Evolutionary conservation across 805 yeast genomes (phyloP).

Genomic region (Schwanniomyces sp.): DNA sequence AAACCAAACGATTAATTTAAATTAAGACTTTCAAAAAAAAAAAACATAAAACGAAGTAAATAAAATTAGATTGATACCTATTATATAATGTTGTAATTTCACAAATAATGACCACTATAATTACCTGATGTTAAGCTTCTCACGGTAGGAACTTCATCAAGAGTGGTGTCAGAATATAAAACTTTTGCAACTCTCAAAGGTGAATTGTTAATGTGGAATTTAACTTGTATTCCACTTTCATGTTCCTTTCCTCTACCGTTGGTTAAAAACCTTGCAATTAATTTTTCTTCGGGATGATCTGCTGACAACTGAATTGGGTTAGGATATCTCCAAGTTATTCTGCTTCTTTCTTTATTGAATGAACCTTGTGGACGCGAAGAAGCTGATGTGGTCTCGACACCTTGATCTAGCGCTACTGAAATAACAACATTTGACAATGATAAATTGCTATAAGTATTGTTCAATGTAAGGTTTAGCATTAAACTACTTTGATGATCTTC

Average conservation of each 20-base stretch:
- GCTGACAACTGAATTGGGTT: conserved; percentile 37
- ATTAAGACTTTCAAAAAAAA: neutral
- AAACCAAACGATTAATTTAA: neutral
- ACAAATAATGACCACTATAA: conserved; percentile 39
- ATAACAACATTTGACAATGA: conserved; percentile 59
- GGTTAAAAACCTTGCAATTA: conserved; percentile 86
- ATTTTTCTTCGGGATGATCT: conserved; percentile 55
- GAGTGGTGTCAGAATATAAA: conserved; percentile 22
- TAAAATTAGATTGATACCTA: neutral
- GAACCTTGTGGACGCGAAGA: conserved; percentile 91
- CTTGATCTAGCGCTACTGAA: conserved; percentile 56
- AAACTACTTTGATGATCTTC: conserved; percentile 84
- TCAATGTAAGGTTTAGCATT: conserved; percentile 65
- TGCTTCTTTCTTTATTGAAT: conserved; percentile 78
- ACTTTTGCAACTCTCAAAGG: conserved; percentile 45
- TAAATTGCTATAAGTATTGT: conserved; percentile 43
- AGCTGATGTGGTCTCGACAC: conserved; percentile 68
- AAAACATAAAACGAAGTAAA: neutral
- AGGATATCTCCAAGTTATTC: conserved; percentile 81
- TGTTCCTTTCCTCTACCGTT: conserved; percentile 69
- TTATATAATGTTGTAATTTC: neutral
- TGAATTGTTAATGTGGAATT: conserved; percentile 52
- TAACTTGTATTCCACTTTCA: conserved; percentile 69
- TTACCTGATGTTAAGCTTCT: conserved; percentile 51
- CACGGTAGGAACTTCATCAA: conserved; percentile 41